Evolutionary conservation across 352 stramenopile species (phyloP).

Genomic region (Hyaloperonospora arabidopsidis): DNA sequence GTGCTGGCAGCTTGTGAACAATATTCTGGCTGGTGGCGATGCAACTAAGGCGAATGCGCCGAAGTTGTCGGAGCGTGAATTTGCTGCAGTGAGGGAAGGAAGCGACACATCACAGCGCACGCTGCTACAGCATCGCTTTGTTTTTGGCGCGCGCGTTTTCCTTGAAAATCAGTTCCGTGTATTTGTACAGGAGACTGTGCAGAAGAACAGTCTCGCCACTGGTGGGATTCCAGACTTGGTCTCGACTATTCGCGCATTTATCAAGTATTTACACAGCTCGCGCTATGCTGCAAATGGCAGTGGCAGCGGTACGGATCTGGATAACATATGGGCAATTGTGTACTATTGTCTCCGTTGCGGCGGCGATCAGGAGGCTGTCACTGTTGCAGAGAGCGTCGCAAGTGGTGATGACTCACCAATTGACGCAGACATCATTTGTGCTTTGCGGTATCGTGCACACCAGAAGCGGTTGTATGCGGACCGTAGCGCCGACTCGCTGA

Average conservation of each 20-base stretch:
- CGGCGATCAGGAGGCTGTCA: conserved; percentile 57
- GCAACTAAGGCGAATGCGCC: conserved; percentile 29
- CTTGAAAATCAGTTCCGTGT: conserved; percentile 69
- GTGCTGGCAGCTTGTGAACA: conserved; percentile 72
- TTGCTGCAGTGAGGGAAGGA: conserved; percentile 26
- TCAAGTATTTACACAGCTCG: conserved; percentile 68
- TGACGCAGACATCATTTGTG: conserved; percentile 49
- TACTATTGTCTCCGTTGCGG: conserved; percentile 79
- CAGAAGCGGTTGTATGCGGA: conserved; percentile 46
- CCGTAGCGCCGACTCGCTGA: conserved; percentile 28
- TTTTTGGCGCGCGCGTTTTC: conserved; percentile 62
- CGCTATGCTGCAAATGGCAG: conserved; percentile 39
- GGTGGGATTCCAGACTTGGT: conserved; percentile 63
- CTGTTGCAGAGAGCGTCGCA: conserved; percentile 40
- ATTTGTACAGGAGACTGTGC: conserved; percentile 74
- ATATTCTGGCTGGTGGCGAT: conserved; percentile 56
- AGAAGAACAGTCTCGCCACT: conserved; percentile 64
- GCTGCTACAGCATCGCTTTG: conserved; percentile 48
- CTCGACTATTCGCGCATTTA: conserved; percentile 68
- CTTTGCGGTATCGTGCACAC: conserved; percentile 51
- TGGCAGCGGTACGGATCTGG: conserved; percentile 27
- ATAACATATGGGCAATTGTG: conserved; percentile 68
- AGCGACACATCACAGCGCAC: conserved; percentile 31
- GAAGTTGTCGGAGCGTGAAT: conserved; percentile 52
- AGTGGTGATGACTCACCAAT: conserved; percentile 38